Conservation (phyloP, 2,329 filamentous ascomycete species). For the Paecilomyces fulvus region DNA sequence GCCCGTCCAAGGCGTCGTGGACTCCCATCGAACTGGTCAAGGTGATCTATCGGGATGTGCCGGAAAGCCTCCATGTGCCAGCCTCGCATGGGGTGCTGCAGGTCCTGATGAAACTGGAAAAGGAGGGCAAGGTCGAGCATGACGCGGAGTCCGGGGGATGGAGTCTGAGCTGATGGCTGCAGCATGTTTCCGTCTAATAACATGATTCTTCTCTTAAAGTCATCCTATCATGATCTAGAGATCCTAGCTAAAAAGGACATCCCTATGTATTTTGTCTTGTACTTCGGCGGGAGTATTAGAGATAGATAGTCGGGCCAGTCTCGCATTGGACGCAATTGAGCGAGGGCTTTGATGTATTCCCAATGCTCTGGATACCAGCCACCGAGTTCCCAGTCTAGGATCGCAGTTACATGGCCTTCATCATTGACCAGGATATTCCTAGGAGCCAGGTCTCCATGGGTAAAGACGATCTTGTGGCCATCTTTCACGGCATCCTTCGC, state of each 20-base stretch:
- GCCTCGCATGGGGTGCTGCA: slow-evolving; percentile 69
- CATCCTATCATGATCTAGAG: neutral
- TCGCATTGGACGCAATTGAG: neutral
- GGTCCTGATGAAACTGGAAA: slow-evolving; percentile 69
- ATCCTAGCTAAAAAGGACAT: neutral
- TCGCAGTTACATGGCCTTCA: neutral
- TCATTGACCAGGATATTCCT: slow-evolving; percentile 5
- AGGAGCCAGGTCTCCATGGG: neutral
- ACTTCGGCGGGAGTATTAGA: neutral
- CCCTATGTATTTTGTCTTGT: neutral
- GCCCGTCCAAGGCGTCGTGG: slow-evolving; percentile 44
- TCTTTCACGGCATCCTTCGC: too few species aligned
- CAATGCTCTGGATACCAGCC: slow-evolving; percentile 4
- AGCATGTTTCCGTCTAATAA: too few species aligned
- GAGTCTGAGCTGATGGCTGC: too few species aligned
- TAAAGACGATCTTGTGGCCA: too few species aligned
- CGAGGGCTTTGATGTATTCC: neutral
- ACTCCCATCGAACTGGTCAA: slow-evolving; percentile 76
- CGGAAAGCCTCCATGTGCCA: slow-evolving; percentile 63
- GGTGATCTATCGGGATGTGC: slow-evolving; percentile 73
- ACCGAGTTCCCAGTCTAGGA: slow-evolving; percentile 3
- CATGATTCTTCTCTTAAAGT: too few species aligned
- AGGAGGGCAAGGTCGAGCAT: slow-evolving; percentile 58
- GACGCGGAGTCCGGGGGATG: slow-evolving; percentile 21
- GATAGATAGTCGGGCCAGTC: neutral